Percentiles rank a stretch among this genome's conserved stretches.
These are phyloP conservation scores for Bocquillonia castaneifolia DNA, from an alignment of 441 rosid species.

Conservation along the genomic window DNA sequence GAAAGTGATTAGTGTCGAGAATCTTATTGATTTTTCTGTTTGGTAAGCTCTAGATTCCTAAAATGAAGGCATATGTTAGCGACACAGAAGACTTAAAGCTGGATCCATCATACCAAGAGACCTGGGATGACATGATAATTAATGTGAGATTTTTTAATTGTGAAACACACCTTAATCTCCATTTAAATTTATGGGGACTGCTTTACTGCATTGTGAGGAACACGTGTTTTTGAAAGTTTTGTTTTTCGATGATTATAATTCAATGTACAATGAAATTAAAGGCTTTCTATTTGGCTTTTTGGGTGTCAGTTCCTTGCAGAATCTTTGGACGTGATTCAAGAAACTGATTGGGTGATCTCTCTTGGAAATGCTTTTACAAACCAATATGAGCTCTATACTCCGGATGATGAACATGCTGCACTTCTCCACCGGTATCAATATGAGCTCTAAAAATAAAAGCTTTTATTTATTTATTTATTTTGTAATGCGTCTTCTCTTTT, in stretches of 20 bases:
- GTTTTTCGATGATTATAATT: slow-evolving; percentile 2
- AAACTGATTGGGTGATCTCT: slow-evolving; percentile 75
- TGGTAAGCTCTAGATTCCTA: slow-evolving; percentile 99
- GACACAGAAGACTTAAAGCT: slow-evolving; percentile 97
- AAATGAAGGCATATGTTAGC: slow-evolving; percentile 98
- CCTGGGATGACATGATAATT: slow-evolving; percentile 99
- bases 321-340: slow-evolving; percentile 95
- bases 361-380: slow-evolving; percentile 83
- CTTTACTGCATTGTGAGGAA: slow-evolving; percentile 9
- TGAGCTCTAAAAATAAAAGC: slow-evolving; percentile 18
- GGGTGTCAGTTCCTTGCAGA: slow-evolving; percentile 85
- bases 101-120: slow-evolving; percentile 90
- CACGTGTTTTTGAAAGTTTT: not conserved
- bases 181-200: not conserved
- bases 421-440: slow-evolving; percentile 78
- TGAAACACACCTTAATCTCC: slow-evolving; percentile 8
- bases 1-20: slow-evolving; percentile 19
- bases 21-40: slow-evolving; percentile 54
- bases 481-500: not conserved
- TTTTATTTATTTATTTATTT: not conserved
- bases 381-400: slow-evolving; percentile 71
- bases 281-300: slow-evolving; percentile 14
- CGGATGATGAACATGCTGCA: slow-evolving; percentile 89
- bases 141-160: slow-evolving; percentile 46
- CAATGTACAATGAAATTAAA: not conserved